A percentile compares a stretch with the other conserved stretches of the same genome.
These are phyloP conservation scores for Sarcocystis neurona DNA, from an alignment of 169 alveolate genomes.

Conservation along the genomic window DNA sequence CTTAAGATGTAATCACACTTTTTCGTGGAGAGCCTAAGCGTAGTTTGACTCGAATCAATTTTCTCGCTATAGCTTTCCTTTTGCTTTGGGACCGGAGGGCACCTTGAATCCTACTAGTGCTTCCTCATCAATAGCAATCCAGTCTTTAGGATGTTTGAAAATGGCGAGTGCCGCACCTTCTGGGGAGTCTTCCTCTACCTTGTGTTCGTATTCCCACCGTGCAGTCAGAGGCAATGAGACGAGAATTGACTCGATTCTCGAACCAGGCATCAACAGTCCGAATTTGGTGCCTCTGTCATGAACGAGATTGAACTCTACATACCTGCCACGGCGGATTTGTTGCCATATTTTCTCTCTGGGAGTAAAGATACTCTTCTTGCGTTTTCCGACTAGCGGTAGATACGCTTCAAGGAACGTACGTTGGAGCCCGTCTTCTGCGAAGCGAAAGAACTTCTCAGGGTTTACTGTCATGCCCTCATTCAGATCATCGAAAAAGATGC, in stretches of 20 bases:
- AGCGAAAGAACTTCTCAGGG: conserved; percentile 55
- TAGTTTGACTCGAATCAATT: too few species aligned
- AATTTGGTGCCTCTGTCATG: conserved; percentile 88
- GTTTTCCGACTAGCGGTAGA: conserved; percentile 74
- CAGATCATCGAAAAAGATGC: conserved; percentile 88
- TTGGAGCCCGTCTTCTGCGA: conserved; percentile 56
- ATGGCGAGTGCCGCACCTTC: conserved; percentile 70
- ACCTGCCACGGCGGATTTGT: conserved; percentile 85
- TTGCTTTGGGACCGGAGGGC: not conserved
- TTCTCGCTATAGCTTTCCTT: too few species aligned
- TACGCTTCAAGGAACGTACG: conserved; percentile 68
- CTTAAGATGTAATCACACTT: too few species aligned
- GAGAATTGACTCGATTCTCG: conserved; percentile 76
- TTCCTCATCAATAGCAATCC: conserved; percentile 64
- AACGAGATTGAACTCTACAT: conserved; percentile 84
- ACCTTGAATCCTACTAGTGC: not conserved
- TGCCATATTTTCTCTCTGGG: conserved; percentile 83
- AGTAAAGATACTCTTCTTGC: conserved; percentile 73
- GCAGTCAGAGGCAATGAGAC: conserved; percentile 77
- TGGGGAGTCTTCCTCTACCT: conserved; percentile 62
- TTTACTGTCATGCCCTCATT: conserved; percentile 63
- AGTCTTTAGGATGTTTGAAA: conserved; percentile 71
- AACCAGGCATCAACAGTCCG: conserved; percentile 74
- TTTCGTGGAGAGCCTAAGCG: too few species aligned
- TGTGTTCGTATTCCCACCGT: conserved; percentile 74